phyloP scores from a whole-genome alignment of 495 filamentous ascomycete genomes.

The Aeminium ludgeri region DNA sequence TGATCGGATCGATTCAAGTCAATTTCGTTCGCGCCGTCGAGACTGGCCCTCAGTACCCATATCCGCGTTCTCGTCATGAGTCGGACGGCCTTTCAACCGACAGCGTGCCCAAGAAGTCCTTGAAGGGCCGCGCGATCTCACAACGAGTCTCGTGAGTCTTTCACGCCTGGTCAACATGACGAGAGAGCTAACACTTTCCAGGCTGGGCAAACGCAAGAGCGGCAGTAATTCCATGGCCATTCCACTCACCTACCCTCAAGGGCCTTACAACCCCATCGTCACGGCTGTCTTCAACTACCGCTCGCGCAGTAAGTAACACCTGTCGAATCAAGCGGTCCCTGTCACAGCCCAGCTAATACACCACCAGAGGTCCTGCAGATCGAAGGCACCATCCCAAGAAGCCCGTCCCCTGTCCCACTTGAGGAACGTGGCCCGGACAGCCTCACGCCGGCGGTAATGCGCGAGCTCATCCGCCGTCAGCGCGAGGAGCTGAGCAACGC shows the following conservation, averaged over 20 bases:
- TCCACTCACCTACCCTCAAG: not conserved
- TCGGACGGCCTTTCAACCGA: not conserved
- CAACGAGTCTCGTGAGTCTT: slow-evolving; percentile 2
- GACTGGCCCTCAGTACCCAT: not conserved
- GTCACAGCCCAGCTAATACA: not conserved
- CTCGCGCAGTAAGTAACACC: slow-evolving; percentile 5
- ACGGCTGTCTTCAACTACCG: slow-evolving; percentile 15
- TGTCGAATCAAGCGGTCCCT: not conserved
- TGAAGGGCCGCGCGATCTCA: slow-evolving; percentile 17
- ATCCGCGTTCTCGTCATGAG: not conserved
- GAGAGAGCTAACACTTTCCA: not conserved
- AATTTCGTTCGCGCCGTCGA: not conserved
- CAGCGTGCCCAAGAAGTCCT: slow-evolving; percentile 10
- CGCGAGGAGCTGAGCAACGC: slow-evolving; percentile 1
- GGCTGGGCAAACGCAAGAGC: not conserved
- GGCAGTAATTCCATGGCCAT: not conserved
- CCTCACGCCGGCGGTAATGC: slow-evolving; percentile 7
- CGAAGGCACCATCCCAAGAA: slow-evolving; percentile 14
- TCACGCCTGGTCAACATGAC: not conserved
- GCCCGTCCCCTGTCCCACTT: slow-evolving; percentile 13
- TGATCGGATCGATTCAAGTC: not conserved
- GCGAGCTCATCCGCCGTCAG: slow-evolving; percentile 10
- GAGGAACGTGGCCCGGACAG: slow-evolving; percentile 11
- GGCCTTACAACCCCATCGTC: slow-evolving; percentile 3
- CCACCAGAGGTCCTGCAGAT: slow-evolving; percentile 15